Conservation (phyloP, 768 basidiomycete genomes). For the Tremella yokohamensis region DNA sequence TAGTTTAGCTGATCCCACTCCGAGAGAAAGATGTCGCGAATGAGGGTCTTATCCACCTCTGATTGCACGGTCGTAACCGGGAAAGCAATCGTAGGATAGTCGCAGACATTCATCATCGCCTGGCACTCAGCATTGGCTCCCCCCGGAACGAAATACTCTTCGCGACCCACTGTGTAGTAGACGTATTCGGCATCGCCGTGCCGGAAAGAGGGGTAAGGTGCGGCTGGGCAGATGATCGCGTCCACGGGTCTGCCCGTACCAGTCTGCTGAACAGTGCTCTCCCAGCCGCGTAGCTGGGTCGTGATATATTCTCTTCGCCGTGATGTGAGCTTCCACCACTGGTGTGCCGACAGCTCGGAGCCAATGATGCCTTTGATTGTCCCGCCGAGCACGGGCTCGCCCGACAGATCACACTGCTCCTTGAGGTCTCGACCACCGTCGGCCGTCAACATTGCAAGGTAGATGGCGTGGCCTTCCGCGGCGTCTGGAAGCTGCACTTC, state of each 20-base stretch:
- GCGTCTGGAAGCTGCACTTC: conserved; percentile 57
- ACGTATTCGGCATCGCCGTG: neutral
- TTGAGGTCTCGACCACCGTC: conserved; percentile 5
- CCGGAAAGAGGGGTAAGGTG: conserved; percentile 48
- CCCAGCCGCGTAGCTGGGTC: conserved; percentile 64
- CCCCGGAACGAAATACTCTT: too few relatives aligned
- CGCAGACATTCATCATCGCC: too few relatives aligned
- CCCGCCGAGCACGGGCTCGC: conserved; percentile 51
- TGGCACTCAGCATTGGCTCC: too few relatives aligned
- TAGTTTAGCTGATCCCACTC: too few relatives aligned
- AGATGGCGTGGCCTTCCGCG: conserved; percentile 8
- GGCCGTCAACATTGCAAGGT: too few relatives aligned
- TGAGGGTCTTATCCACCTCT: too few relatives aligned
- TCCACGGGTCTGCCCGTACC: conserved; percentile 72
- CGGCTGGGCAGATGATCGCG: conserved; percentile 66
- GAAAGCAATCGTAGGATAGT: conserved; percentile 60
- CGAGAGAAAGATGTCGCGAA: too few relatives aligned
- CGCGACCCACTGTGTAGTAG: neutral
- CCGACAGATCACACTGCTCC: conserved; percentile 20
- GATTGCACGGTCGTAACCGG: conserved; percentile 57
- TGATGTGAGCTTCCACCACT: conserved; percentile 69
- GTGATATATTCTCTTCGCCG: conserved; percentile 57
- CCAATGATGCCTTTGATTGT: conserved; percentile 8
- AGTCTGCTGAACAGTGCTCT: conserved; percentile 56
- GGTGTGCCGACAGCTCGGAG: conserved; percentile 57